phyloP scores from a whole-genome alignment of 163 green algal genomes.

The Coccomyxa subellipsoidea region DNA sequence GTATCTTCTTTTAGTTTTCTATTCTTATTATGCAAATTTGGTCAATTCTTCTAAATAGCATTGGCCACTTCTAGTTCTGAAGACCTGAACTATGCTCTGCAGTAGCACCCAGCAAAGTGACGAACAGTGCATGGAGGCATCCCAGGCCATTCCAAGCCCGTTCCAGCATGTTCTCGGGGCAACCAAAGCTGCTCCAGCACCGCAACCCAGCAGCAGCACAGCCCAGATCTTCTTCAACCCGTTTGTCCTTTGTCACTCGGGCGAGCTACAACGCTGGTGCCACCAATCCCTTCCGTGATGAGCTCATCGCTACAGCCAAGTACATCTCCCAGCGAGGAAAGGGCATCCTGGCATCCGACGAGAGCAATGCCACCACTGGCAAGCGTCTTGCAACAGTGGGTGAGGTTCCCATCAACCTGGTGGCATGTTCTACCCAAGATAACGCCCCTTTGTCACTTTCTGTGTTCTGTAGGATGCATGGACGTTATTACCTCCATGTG shows the following conservation, averaged over 20 bases:
- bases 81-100: too few species aligned
- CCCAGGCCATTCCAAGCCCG: neutral
- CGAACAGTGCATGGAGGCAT: neutral
- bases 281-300: conserved; percentile 56
- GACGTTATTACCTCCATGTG: neutral
- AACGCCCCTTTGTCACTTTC: too few species aligned
- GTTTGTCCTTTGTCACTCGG: neutral
- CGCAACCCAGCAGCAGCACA: neutral
- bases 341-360: conserved; percentile 65
- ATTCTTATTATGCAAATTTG: too few species aligned
- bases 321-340: conserved; percentile 61
- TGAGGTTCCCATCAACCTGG: conserved; percentile 1
- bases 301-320: conserved; percentile 64
- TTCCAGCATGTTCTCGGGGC: neutral
- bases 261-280: neutral
- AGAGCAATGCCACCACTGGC: conserved; percentile 91
- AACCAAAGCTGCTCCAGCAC: neutral
- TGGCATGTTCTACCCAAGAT: too few species aligned
- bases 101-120: neutral
- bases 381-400: conserved; percentile 82
- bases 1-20: too few species aligned
- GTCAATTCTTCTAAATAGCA: too few species aligned
- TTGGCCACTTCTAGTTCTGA: too few species aligned
- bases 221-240: neutral
- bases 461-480: neutral